Base-by-base conservation (phyloP, 441 rosid species). In the Populus trichocarpa region DNA sequence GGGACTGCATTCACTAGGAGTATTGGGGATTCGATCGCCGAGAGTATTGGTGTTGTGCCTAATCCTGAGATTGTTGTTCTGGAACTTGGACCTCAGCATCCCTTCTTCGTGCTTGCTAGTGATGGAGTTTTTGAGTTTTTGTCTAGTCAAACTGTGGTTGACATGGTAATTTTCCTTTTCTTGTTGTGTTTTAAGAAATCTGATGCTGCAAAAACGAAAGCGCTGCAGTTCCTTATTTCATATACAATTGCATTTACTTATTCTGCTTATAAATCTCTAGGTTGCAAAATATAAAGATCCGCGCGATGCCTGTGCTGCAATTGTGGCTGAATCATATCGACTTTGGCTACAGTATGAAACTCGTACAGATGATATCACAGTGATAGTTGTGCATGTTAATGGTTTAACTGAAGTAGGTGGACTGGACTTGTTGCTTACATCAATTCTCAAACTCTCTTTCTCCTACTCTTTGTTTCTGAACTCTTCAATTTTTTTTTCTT, bases 221-320 rank as follows among this genome's bases (percentile, higher is more conserved):
- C 8, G 8, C 61, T 6, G 4, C 50, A 42, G 67, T 61, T 61
- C 25, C 25, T 20, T 23, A 64, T 23, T 64, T 26, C 14, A 3
- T 23, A 64, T 64, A 9, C 11, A 64, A 23, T n/a, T 16, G 63
- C 36, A 9, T 26, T 64, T 70, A 18, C 68, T 72, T 61, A 20
- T 70, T 76, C 46, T 71, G 70, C 32, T 76, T 25, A 13, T 70
- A 22, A 59, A 30, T 83, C 79, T 85, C 69, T 84, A 97, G 99
- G 97, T 97, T 84, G 92, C 93, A 77, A 97, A 97, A 83, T 88
- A 91, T 85, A 87, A 89, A 85, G 99, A 97, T 87, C 99, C 99
- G 40, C 96, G 97, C 28, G 99, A 97, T 89, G 99, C 99, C 82
- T 97, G 99, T 88, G 98, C 99, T 84, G 99, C 99, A 59, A 92